These are phyloP conservation scores for Amanita polypyramis DNA, from an alignment of 768 basidiomycete species.

Conservation along the genomic window DNA sequence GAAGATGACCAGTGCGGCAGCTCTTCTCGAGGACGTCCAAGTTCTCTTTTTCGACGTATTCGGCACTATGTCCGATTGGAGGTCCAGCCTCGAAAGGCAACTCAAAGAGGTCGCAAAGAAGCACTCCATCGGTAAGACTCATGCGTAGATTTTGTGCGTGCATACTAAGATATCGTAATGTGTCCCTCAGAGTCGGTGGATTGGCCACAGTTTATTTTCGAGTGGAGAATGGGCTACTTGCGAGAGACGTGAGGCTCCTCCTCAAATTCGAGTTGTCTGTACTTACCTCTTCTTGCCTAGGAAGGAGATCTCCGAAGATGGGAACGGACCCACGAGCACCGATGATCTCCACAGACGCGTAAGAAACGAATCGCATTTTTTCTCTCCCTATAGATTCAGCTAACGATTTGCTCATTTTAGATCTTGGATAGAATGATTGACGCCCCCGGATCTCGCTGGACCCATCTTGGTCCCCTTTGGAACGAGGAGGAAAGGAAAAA, in stretches of 20 bases:
- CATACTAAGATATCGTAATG: not conserved
- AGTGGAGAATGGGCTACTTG: conserved; percentile 48
- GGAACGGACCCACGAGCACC: conserved; percentile 36
- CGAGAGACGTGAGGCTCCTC: conserved; percentile 27
- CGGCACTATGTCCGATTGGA: conserved; percentile 43
- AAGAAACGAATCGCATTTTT: not conserved
- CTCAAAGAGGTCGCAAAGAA: conserved; percentile 7
- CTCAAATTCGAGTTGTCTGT: too few relatives aligned
- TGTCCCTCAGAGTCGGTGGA: conserved; percentile 16
- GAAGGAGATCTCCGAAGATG: conserved; percentile 31
- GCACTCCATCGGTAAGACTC: conserved; percentile 17
- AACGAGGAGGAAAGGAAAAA: conserved; percentile 30
- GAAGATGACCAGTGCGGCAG: not conserved
- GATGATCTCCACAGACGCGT: conserved; percentile 51
- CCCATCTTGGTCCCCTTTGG: conserved; percentile 31
- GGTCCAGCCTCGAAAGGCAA: conserved; percentile 16
- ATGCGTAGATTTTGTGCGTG: too few relatives aligned
- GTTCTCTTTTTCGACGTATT: conserved; percentile 39
- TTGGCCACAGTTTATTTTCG: conserved; percentile 40
- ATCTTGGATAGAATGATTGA: conserved; percentile 46
- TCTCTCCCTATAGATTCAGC: not conserved
- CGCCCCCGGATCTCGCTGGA: conserved; percentile 25
- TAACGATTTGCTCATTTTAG: conserved; percentile 19
- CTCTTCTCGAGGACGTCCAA: conserved; percentile 21
- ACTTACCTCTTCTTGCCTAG: conserved; percentile 17